Base-by-base conservation (phyloP, 352 stramenopile species). In the Peronospora farinosa region DNA sequence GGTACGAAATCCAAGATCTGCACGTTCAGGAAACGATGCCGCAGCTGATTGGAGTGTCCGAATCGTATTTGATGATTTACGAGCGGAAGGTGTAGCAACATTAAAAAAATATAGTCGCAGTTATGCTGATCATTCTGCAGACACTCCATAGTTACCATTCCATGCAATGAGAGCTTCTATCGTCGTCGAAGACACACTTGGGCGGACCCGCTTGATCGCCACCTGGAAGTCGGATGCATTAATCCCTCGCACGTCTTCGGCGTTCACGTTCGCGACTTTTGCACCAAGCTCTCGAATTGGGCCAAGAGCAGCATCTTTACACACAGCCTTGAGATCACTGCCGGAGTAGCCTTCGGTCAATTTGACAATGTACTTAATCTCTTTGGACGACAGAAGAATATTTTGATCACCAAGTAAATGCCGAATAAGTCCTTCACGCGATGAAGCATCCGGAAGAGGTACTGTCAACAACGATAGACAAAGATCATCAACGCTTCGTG, bases 1-100 rank as follows among this genome's bases (percentile, higher is more conserved):
- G 95, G 96, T 99, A 98, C 64, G 96, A 99, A 57, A 97, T 99
- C 36, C 94, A 99, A 59, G 96, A 99, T 58, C 70, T 99, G 16
- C 88, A 98, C 48, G 95, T 99, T 7, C 83, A 96, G 47, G 91
- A 98, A 66, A 98, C 93, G 8, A 97, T 98, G 81, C 92, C 97
- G 10, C 95, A 99, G 67, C 81, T 98, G 33, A 98, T 99, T 61
- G 95, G 93, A 12, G 72, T 98, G n/a, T 97, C 86, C 30, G 95
- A 98, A 53, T 89, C 84, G 41, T 95, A 95, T 63, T 75, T 96
- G 68, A 84, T 95, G 71, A 80, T 96, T 48, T 96, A 95, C 66
- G 83, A 91, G 51, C 65, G 78, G 40, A 87, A 91, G 60, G 51
- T 65, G 61, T 86, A 78, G 80, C 25, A 38, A 42, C 9, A n/a